Base-by-base conservation (phyloP, 1,284 basidiomycete species). In the Rhodofomes roseus region DNA sequence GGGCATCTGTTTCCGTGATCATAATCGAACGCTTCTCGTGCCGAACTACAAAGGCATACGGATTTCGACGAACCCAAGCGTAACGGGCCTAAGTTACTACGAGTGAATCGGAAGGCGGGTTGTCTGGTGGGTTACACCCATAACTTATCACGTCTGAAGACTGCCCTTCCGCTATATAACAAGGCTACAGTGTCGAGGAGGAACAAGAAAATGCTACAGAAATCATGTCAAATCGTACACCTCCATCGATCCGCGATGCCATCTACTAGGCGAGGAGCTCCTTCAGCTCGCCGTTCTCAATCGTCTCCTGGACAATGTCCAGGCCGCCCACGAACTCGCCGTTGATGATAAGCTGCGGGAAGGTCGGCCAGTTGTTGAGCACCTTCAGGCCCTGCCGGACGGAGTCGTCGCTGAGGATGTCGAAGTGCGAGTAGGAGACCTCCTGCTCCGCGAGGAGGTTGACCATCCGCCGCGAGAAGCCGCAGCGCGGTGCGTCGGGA, bases 401-500 rank as follows among this genome's bases (percentile, higher is more conserved):
- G 59, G 79, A 80, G 71, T 90, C 88, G 71, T 91, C 89, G 56
- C 76, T 77, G 57, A 90, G 76, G 66, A 92, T 91, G 71, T 92
- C 88, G 70, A 90, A 92, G 72, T 82, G 81, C n/a, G 81, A 77
- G 74, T 87, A 91, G 64, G 83, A 79, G 55, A 90, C 79, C 9
- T 78, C 78, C 65, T 89, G 80, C 60, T 86, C 81, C 44, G 80
- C 72, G 58, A 92, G 74, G 29, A 91, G 73, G 14, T 77, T 83
- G 54, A 90, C 86, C 14, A 87, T 89, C 74, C 87, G 82, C 43
- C 89, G 79, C 54, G 85, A 88, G 75, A 92, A 92, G 9, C 89
- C 97, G 67, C 96, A 96, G 62, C 93, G 87, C 1, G 95, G 97
- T 27, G 82, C 80, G 51, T 90, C 85, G 0, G 93, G 93, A 63